Evolutionary conservation across 495 filamentous ascomycete species (phyloP), one percentile per base, ranked within the genome.

Genomic region (Delitschia confertaspora): DNA sequence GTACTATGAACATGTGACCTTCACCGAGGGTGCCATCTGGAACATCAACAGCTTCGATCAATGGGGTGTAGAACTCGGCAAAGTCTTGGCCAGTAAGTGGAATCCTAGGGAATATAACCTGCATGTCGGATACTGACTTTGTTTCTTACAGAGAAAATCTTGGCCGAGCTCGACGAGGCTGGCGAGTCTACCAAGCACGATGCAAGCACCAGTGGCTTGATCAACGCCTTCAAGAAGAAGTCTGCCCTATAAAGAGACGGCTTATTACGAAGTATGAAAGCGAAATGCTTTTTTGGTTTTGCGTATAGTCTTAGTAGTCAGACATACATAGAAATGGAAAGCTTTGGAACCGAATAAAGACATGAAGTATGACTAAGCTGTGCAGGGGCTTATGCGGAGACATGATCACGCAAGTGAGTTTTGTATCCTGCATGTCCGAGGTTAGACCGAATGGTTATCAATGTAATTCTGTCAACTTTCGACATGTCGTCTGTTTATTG

Each of bases 31-130:
- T 55, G 93, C 86, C 22, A 66, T 96, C 54, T 98, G 91, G 91
- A 93, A 96, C 68, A 95, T 98, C 73, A 98, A 98, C 77, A 83
- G 78, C 55, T 98, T 96, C 62, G 91, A 98, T 70, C 91, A 98
- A 68, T 96, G 91, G 91, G 91, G 91, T 67, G 91, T 98, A 31
- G 91, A 98, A 72, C 68, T 98, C 33, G 91, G 91, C 69, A 98
- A 98, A 78, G 80, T 82, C 30, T 70, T 98, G 39, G 91, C 91
- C 19, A 98, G 86, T 51, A 38, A 51, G 46, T 58, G 27, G 21
- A 8, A 18, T 33, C 13, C n/a, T n/a, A n/a, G n/a, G n/a, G n/a
- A n/a, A 16, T n/a, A 6, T 46, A 26, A 39, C 18, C 29, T 14
- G 30, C 3, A 5, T 24, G 18, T 20, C 7, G 16, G 40, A 9